Percentiles rank a stretch among this genome's conserved stretches.
Evolutionary conservation across 2,329 filamentous ascomycete species (phyloP).

Genomic region (Penicillium sp.): DNA sequence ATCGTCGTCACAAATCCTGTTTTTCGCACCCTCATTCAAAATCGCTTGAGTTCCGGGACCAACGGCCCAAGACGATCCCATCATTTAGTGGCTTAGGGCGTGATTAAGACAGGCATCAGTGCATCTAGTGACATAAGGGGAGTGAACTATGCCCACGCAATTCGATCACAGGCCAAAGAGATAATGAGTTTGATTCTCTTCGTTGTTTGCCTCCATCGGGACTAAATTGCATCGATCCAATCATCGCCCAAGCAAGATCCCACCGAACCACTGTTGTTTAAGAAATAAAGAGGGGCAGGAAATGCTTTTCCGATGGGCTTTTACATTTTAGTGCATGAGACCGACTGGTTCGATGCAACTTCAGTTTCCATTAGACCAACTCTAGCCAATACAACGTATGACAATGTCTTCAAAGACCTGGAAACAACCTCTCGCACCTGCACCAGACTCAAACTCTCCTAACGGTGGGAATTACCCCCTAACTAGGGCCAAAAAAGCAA

Average conservation of each 20-base stretch:
- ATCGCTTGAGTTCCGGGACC: not conserved
- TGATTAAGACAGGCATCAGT: not conserved
- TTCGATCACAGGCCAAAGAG: not conserved
- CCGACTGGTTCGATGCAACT: too few species aligned
- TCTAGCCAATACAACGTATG: too few species aligned
- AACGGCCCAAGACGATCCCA: not conserved
- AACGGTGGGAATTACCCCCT: not conserved
- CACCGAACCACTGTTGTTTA: not conserved
- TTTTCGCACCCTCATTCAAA: not conserved
- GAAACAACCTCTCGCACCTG: not conserved
- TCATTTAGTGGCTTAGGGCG: not conserved
- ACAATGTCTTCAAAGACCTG: not conserved
- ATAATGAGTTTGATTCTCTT: not conserved
- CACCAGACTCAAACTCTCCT: not conserved
- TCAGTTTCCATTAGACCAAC: too few species aligned
- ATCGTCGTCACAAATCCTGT: not conserved
- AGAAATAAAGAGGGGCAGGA: not conserved
- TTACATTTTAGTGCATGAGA: not conserved
- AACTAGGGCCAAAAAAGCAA: not conserved
- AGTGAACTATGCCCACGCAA: not conserved
- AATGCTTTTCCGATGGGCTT: not conserved
- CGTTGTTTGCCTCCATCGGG: not conserved
- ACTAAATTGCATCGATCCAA: not conserved
- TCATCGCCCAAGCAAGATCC: not conserved
- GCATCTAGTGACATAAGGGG: not conserved